phyloP scores from a whole-genome alignment of 768 basidiomycete species.

The Termitomyces sp. region DNA sequence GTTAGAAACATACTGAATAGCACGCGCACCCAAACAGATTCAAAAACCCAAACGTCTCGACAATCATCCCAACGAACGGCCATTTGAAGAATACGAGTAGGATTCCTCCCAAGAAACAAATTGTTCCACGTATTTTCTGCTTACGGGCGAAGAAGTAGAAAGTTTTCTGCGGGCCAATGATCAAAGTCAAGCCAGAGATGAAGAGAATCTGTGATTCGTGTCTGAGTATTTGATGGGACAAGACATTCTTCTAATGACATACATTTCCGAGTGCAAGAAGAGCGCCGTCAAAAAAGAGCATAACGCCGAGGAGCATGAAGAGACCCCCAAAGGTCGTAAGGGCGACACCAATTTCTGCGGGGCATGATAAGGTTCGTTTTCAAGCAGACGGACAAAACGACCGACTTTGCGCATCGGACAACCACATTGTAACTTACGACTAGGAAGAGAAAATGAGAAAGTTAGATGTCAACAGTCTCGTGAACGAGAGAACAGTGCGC shows the following conservation, averaged over 20 bases:
- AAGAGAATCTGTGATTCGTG: constrained; percentile 78
- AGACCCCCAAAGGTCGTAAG: constrained; percentile 92
- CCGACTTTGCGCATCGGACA: constrained; percentile 66
- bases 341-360: constrained; percentile 90
- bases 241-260: constrained; percentile 12
- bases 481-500: constrained; percentile 10
- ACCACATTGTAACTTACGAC: constrained; percentile 47
- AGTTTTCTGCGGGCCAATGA: constrained; percentile 96
- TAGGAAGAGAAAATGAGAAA: constrained; percentile 4
- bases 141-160: constrained; percentile 97
- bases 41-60: constrained; percentile 96
- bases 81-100: constrained; percentile 93
- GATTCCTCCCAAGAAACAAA: constrained; percentile 88
- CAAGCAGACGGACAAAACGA: constrained; percentile 1
- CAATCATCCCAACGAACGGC: constrained; percentile 89
- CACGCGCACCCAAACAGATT: constrained; percentile 87
- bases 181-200: constrained; percentile 89
- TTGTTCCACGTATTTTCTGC: constrained; percentile 89
- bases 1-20: not conserved
- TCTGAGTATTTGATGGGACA: constrained; percentile 7
- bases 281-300: constrained; percentile 96
- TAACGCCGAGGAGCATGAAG: constrained; percentile 95
- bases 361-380: constrained; percentile 3
- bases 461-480: constrained; percentile 8
- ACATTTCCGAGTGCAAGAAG: constrained; percentile 97